Evolutionary conservation across 179 eudicot species (phyloP).

Genomic region (Silene noctiflora): DNA sequence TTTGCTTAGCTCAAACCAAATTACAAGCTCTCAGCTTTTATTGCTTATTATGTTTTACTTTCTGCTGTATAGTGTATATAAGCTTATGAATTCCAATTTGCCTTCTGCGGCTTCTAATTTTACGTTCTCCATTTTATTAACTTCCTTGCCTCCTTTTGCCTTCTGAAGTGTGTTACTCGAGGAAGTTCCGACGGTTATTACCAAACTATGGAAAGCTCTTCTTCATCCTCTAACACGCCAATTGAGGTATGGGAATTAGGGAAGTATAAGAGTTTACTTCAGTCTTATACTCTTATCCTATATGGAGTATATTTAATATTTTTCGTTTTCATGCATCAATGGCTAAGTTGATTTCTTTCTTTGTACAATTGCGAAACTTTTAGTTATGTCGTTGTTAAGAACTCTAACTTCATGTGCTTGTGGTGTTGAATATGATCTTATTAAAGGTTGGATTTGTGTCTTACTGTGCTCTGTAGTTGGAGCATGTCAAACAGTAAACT

Average conservation of each 20-base stretch:
- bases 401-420: neutral
- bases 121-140: neutral
- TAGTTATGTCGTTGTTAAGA: conserved; percentile 12
- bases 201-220: conserved; percentile 24
- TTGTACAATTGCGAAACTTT: conserved; percentile 5
- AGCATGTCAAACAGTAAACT: neutral
- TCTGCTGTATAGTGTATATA: neutral
- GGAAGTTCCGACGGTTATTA: conserved; percentile 9
- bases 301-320: neutral
- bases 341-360: too few species aligned
- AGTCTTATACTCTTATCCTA: neutral
- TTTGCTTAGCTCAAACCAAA: conserved; percentile 6
- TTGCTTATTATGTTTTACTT: neutral
- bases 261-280: neutral
- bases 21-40: neutral
- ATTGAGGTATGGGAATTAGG: conserved; percentile 25
- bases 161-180: conserved; percentile 20
- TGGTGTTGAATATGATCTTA: neutral
- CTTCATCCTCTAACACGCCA: conserved; percentile 19
- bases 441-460: neutral
- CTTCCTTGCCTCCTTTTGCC: neutral
- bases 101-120: neutral
- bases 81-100: neutral
- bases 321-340: neutral
- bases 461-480: neutral